Evolutionary conservation across 768 basidiomycete species (phyloP).

Genomic region (Serendipita indica): DNA sequence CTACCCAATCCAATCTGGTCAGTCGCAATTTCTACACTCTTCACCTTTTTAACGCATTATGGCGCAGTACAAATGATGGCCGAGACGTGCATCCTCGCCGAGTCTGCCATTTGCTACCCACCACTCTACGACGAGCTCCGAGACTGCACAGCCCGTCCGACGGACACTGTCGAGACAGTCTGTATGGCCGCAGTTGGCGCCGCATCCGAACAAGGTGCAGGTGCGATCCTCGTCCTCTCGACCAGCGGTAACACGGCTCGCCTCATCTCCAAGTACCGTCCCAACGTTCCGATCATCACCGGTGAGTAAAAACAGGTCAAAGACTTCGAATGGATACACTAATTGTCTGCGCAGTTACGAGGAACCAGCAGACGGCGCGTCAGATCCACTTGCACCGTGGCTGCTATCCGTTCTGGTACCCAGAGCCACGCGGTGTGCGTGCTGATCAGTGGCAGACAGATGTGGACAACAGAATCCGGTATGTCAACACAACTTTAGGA

Average conservation of each 20-base stretch:
- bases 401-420: constrained; percentile 94
- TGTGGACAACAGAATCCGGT: constrained; percentile 78
- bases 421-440: constrained; percentile 80
- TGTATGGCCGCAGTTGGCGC: constrained; percentile 94
- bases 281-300: constrained; percentile 84
- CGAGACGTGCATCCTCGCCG: constrained; percentile 94
- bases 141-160: constrained; percentile 66
- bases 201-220: constrained; percentile 85
- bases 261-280: constrained; percentile 91
- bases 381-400: constrained; percentile 96
- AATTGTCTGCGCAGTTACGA: constrained; percentile 49
- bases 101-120: constrained; percentile 88
- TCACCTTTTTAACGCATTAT: neutral
- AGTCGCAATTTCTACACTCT: constrained; percentile 18
- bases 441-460: constrained; percentile 94
- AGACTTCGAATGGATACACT: neutral
- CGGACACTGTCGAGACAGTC: constrained; percentile 88
- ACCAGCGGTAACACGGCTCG: constrained; percentile 95
- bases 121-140: constrained; percentile 85
- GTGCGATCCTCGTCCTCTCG: constrained; percentile 89
- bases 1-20: constrained; percentile 91
- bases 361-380: constrained; percentile 87
- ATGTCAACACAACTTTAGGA: neutral
- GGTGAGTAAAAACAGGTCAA: constrained; percentile 36
- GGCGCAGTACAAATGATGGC: constrained; percentile 93